These are phyloP conservation scores for Penicillium ochrochloron DNA, from an alignment of 495 filamentous ascomycete species.

Conservation along the genomic window DNA sequence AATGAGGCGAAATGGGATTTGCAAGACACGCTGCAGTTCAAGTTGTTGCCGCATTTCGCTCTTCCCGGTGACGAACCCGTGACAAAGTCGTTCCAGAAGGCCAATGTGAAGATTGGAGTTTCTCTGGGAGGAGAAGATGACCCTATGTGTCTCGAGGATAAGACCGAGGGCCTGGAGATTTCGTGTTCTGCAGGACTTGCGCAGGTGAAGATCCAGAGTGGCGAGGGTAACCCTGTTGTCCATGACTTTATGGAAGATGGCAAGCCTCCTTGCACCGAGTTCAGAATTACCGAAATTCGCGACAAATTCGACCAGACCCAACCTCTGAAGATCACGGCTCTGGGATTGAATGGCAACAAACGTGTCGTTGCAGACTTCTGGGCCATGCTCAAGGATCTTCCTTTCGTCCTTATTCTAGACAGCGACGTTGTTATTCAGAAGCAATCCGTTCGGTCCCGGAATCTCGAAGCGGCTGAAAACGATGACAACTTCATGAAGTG, in stretches of 20 bases:
- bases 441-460: constrained; percentile 14
- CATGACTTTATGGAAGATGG: background rate
- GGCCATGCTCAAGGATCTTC: constrained; percentile 23
- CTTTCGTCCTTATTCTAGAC: constrained; percentile 20
- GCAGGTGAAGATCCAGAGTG: constrained; percentile 11
- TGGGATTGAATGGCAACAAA: constrained; percentile 17
- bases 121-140: background rate
- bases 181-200: constrained; percentile 23
- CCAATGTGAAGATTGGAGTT: constrained; percentile 1
- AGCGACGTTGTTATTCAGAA: constrained; percentile 32
- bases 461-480: background rate
- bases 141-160: background rate
- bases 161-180: constrained; percentile 12
- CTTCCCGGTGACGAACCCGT: constrained; percentile 34
- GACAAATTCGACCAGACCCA: constrained; percentile 19
- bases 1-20: constrained; percentile 44
- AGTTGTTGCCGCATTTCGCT: constrained; percentile 38
- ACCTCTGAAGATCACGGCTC: constrained; percentile 26
- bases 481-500: constrained; percentile 4
- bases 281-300: background rate
- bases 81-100: constrained; percentile 7
- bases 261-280: background rate
- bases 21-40: constrained; percentile 39
- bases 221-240: background rate
- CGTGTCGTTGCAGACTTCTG: constrained; percentile 30